Evolutionary conservation across 2,329 filamentous ascomycete species (phyloP), one percentile per base, ranked within the genome.

Genomic region (Diaporthe vexans): DNA sequence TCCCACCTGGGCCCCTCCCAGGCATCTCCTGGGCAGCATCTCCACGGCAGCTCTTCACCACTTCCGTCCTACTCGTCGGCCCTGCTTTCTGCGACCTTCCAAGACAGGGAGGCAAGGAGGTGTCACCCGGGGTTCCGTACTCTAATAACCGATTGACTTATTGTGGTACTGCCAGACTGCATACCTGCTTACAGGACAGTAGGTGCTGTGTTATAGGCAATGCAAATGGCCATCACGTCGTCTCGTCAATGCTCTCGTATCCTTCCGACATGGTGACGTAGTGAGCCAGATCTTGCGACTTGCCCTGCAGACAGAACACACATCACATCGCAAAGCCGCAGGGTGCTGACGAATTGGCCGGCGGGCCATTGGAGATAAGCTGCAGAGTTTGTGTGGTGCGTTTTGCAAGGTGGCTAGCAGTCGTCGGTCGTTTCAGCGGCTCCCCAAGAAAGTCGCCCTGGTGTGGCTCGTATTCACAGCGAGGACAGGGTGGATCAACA

Each of bases 391-490:
- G 48, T 24, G n/a, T 68, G 48, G 19, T 43, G 48, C 33, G 33
- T 68, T 52, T 68, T 21, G 63, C 48, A 7, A 17, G 40, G 13
- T 40, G 37, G 37, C 37, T 40, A 40, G 46, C 46, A 21, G 33
- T 68, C 48, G 63, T 68, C 48, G 63, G 63, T 15, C 48, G 63
- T 68, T 68, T 68, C 63, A 68, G 63, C 48, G 48, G 7, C 46
- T 37, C 63, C 43, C 11, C 56, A 26, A 58, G 73, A 13, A 43
- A 37, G 29, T 48, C 51, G 48, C 46, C 29, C 57, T 13, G 52
- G 56, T 57, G 48, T 70, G 71, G 56, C 74, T 75, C 74, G 74
- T 75, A 75, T 75, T 75, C 48, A 69, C 43, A 29, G 35, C 13
- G 35, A 68, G 24, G 19, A 48, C 46, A 21, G 17, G 43, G 43